These are phyloP conservation scores for Microcyclosporella mali DNA, from an alignment of 2,329 filamentous ascomycete genomes.

Conservation along the genomic window DNA sequence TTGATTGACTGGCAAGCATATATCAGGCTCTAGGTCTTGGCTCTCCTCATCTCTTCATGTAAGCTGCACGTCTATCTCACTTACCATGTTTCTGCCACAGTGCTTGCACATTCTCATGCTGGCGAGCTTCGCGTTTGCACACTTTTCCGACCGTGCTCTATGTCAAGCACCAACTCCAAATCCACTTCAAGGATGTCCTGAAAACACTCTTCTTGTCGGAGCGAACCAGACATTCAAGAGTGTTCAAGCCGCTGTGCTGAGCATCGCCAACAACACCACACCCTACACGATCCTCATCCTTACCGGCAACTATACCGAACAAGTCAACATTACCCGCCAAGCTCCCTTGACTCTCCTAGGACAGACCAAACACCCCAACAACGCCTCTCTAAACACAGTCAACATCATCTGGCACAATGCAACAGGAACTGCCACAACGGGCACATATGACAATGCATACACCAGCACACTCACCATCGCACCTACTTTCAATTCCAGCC, in stretches of 20 bases:
- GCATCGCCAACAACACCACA: slow-evolving; percentile 40
- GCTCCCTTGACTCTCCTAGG: slow-evolving; percentile 58
- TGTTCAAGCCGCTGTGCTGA: slow-evolving; percentile 45
- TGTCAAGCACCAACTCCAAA: slow-evolving; percentile 36
- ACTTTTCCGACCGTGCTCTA: slow-evolving; percentile 8
- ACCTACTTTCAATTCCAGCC: slow-evolving; percentile 56
- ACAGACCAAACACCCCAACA: slow-evolving; percentile 45
- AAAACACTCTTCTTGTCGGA: slow-evolving; percentile 29
- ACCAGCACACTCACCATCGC: slow-evolving; percentile 58
- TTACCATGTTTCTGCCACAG: neutral
- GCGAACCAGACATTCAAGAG: slow-evolving; percentile 27
- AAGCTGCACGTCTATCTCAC: neutral
- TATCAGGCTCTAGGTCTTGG: too few relatives aligned
- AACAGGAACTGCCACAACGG: slow-evolving; percentile 40
- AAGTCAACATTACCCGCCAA: slow-evolving; percentile 58
- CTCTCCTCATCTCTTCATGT: too few relatives aligned
- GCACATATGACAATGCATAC: slow-evolving; percentile 54
- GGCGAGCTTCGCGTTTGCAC: neutral
- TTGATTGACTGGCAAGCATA: too few relatives aligned
- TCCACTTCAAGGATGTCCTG: slow-evolving; percentile 36
- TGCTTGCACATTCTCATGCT: neutral
- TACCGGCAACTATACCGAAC: slow-evolving; percentile 56
- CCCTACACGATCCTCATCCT: slow-evolving; percentile 54
- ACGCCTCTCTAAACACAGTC: slow-evolving; percentile 46
- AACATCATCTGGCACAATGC: slow-evolving; percentile 55